These are phyloP conservation scores for Pterocarpus santalinus DNA, from an alignment of 306 rosid genomes.

Conservation along the genomic window DNA sequence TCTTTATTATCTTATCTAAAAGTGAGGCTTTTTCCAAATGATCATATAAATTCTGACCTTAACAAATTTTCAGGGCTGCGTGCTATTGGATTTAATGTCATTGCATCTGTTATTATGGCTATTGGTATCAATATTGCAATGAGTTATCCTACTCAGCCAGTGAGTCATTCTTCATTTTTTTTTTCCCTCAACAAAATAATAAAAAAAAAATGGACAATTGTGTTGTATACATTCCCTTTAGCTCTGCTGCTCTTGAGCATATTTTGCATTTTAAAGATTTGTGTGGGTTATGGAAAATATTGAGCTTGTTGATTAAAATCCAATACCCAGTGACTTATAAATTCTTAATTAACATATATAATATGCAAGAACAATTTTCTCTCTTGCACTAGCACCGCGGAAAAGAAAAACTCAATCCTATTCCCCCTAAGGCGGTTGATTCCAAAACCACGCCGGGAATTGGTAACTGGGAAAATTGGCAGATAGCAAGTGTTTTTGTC, in stretches of 20 bases:
- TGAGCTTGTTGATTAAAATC: neutral
- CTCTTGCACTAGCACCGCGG: too few relatives aligned
- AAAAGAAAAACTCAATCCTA: too few relatives aligned
- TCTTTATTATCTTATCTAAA: neutral
- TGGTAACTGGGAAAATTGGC: too few relatives aligned
- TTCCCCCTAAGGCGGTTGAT: too few relatives aligned
- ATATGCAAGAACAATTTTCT: too few relatives aligned
- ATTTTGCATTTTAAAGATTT: too few relatives aligned
- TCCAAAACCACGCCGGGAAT: too few relatives aligned
- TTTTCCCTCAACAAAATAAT: neutral
- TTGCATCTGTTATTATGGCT: conserved; percentile 61
- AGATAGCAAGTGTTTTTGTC: too few relatives aligned
- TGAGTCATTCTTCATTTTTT: conserved; percentile 50
- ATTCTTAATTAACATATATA: too few relatives aligned
- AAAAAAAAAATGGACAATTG: too few relatives aligned
- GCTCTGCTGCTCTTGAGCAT: too few relatives aligned
- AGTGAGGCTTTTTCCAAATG: neutral
- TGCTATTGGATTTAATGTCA: conserved; percentile 72
- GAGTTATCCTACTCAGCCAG: conserved; percentile 83
- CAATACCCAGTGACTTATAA: neutral
- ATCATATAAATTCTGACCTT: conserved; percentile 17
- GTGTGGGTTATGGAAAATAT: too few relatives aligned
- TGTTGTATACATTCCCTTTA: neutral
- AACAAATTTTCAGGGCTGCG: conserved; percentile 66
- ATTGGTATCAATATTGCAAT: conserved; percentile 54